A percentile compares a stretch with the other conserved stretches of the same genome.
Conservation (phyloP, 2,329 filamentous ascomycete genomes). For the Cordyceps fumosorosea region DNA sequence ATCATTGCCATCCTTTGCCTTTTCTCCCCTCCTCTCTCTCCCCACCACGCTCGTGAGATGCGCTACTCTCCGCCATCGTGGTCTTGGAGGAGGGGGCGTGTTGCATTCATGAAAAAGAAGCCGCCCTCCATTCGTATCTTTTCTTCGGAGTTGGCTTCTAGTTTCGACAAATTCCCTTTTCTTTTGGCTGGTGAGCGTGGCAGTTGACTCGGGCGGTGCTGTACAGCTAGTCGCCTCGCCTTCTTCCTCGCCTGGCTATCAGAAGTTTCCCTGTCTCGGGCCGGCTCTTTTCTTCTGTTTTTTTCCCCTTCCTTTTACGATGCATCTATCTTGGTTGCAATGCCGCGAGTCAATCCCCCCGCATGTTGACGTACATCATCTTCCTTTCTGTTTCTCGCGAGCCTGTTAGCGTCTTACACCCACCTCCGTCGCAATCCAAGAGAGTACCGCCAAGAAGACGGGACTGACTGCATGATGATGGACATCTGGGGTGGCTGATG, state of each 20-base stretch:
- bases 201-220: no score
- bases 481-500: neutral
- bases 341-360: conserved; percentile 1
- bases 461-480: no score
- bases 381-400: neutral
- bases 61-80: neutral
- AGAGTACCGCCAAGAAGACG: neutral
- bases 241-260: neutral
- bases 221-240: no score
- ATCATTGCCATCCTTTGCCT: no score
- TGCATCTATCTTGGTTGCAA: neutral
- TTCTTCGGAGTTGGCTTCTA: conserved; percentile 5
- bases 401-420: conserved; percentile 9
- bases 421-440: conserved; percentile 9
- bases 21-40: neutral
- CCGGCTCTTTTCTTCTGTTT: neutral
- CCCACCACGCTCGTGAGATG: neutral
- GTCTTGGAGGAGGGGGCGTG: neutral
- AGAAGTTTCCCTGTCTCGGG: conserved; percentile 4
- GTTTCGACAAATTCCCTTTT: neutral
- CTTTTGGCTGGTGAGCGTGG: neutral
- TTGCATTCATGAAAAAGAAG: neutral
- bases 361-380: neutral
- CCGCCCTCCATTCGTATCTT: neutral
- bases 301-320: neutral